These are phyloP conservation scores for Podaxis pistillaris DNA, from an alignment of 768 basidiomycete genomes.

Conservation along the genomic window DNA sequence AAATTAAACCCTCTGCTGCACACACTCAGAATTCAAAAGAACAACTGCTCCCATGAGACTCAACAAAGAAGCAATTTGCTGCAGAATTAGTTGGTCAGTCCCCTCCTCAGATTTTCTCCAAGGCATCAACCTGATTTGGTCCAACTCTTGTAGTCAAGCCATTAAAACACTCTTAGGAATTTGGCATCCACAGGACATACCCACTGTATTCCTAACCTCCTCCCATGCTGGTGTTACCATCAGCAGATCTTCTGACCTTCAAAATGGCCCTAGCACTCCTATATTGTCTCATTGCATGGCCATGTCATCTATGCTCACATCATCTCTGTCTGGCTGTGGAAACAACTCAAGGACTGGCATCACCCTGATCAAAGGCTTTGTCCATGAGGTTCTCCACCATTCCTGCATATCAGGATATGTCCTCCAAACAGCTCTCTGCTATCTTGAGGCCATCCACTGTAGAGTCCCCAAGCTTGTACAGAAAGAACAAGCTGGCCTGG, in stretches of 20 bases:
- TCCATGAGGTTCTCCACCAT: slow-evolving; percentile 85
- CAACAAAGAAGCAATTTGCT: slow-evolving; percentile 63
- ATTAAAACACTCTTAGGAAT: slow-evolving; percentile 76
- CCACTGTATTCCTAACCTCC: slow-evolving; percentile 40
- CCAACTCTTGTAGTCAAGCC: slow-evolving; percentile 54
- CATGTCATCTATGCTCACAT: slow-evolving; percentile 39
- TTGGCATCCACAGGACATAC: slow-evolving; percentile 78
- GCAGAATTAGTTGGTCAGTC: slow-evolving; percentile 68
- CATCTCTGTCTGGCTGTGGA: slow-evolving; percentile 17
- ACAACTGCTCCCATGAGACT: slow-evolving; percentile 13
- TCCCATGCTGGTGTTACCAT: slow-evolving; percentile 12
- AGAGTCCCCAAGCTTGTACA: slow-evolving; percentile 56
- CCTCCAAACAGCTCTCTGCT: slow-evolving; percentile 70
- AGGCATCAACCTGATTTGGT: slow-evolving; percentile 6
- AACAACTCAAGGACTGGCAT: slow-evolving; percentile 34
- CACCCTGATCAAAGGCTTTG: slow-evolving; percentile 70
- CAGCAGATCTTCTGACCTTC: slow-evolving; percentile 1
- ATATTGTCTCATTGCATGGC: not conserved
- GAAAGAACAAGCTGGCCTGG: slow-evolving; percentile 46
- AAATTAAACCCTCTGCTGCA: slow-evolving; percentile 27
- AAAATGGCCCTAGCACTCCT: no score
- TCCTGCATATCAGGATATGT: slow-evolving; percentile 79
- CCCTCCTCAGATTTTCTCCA: not conserved
- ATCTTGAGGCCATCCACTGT: no score
- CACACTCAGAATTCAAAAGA: slow-evolving; percentile 14